Evolutionary conservation across 1,139 yeast species (phyloP).

Genomic region (Geotrichum aggregatum): DNA sequence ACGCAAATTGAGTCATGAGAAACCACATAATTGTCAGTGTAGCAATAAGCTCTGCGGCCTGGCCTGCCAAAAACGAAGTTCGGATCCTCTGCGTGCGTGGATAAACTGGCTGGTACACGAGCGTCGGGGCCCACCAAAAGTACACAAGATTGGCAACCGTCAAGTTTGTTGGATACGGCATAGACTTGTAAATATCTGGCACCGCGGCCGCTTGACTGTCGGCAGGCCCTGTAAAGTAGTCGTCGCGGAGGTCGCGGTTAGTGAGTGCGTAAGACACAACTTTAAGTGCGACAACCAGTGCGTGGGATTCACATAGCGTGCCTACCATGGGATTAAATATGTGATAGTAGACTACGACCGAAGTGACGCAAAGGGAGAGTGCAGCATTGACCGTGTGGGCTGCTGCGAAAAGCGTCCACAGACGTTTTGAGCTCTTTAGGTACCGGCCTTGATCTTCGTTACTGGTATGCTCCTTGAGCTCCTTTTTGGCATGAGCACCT

Average conservation of each 20-base stretch:
- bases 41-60: conserved; percentile 34
- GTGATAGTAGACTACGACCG: conserved; percentile 36
- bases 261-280: conserved; percentile 44
- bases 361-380: conserved; percentile 35
- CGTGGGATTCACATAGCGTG: conserved; percentile 42
- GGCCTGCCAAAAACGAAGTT: conserved; percentile 36
- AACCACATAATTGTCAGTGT: no score
- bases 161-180: conserved; percentile 42
- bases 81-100: conserved; percentile 39
- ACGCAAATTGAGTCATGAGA: no score
- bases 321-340: conserved; percentile 44
- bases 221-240: no score
- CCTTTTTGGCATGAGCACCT: no score
- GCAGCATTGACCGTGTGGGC: conserved; percentile 38
- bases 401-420: conserved; percentile 37
- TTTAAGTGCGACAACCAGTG: conserved; percentile 42
- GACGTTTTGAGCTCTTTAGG: conserved; percentile 26
- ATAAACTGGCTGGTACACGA: conserved; percentile 47
- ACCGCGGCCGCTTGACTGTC: no score
- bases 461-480: no score
- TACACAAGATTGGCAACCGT: conserved; percentile 38
- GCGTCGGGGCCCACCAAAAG: conserved; percentile 47
- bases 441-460: neutral
- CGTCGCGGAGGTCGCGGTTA: conserved; percentile 43
- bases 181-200: neutral